Conservation (phyloP, 768 basidiomycete species). For the Trametes coccinea region DNA sequence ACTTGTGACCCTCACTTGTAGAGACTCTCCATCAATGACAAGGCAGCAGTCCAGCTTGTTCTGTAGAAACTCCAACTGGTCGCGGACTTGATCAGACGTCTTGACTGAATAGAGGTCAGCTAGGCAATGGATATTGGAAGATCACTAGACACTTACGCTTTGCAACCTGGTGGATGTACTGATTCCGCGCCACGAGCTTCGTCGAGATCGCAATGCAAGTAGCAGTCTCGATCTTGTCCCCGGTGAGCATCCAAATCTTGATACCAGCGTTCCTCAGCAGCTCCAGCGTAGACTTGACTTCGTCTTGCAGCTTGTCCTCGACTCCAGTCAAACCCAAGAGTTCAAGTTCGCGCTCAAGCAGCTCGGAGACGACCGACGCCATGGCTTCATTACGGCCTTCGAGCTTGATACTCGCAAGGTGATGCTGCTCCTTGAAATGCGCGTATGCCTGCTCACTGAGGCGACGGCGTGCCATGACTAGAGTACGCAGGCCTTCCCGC, state of each 20-base stretch:
- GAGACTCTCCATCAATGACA: slow-evolving; percentile 96
- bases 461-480: slow-evolving; percentile 87
- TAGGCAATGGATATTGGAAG: not conserved
- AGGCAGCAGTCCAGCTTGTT: slow-evolving; percentile 96
- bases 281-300: slow-evolving; percentile 92
- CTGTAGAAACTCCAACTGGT: slow-evolving; percentile 91
- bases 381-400: slow-evolving; percentile 85
- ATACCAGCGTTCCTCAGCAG: slow-evolving; percentile 92
- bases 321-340: slow-evolving; percentile 95
- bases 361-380: slow-evolving; percentile 67
- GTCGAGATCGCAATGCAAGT: slow-evolving; percentile 98
- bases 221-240: slow-evolving; percentile 99
- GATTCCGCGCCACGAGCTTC: slow-evolving; percentile 92
- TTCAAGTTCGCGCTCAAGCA: slow-evolving; percentile 88
- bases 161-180: slow-evolving; percentile 96
- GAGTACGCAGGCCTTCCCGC: slow-evolving; percentile 88
- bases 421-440: slow-evolving; percentile 71
- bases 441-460: slow-evolving; percentile 68
- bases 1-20: slow-evolving; percentile 60
- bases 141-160: slow-evolving; percentile 59
- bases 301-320: slow-evolving; percentile 97
- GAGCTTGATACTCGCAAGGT: slow-evolving; percentile 74
- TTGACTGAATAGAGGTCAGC: slow-evolving; percentile 56
- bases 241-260: slow-evolving; percentile 99
- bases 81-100: slow-evolving; percentile 76